phyloP scores from a whole-genome alignment of 2,329 filamentous ascomycete genomes.

The Colletotrichum australisinense region DNA sequence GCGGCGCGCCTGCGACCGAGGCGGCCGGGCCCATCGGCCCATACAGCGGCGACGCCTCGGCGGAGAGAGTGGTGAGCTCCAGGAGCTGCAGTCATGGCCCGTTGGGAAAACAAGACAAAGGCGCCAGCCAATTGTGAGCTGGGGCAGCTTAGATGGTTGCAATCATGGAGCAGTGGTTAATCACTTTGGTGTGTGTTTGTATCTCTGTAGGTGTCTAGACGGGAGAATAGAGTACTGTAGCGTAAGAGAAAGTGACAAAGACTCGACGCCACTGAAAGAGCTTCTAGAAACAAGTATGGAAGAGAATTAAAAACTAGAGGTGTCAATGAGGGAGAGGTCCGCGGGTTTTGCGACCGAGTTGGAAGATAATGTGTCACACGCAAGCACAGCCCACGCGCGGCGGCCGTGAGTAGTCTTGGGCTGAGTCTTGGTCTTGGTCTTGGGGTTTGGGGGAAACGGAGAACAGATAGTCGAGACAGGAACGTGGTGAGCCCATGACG shows the following conservation, averaged over 20 bases:
- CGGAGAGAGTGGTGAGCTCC: constrained; percentile 29
- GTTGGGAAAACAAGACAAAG: neutral
- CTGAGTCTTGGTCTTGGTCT: too few relatives aligned
- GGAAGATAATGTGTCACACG: constrained; percentile 1
- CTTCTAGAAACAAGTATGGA: constrained; percentile 11
- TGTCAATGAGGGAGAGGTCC: neutral
- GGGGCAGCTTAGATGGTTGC: constrained; percentile 28
- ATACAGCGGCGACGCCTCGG: constrained; percentile 16
- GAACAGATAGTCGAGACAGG: neutral
- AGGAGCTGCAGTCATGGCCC: constrained; percentile 34
- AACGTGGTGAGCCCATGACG: constrained; percentile 22
- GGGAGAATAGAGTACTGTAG: neutral
- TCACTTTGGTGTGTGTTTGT: neutral
- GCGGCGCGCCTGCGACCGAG: constrained; percentile 27
- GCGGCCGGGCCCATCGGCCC: constrained; percentile 29
- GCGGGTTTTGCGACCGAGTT: constrained; percentile 1
- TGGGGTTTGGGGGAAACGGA: neutral
- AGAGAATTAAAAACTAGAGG: neutral
- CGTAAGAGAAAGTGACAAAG: neutral
- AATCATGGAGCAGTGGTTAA: constrained; percentile 22
- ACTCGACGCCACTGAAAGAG: neutral
- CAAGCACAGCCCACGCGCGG: constrained; percentile 2
- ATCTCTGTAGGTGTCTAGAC: neutral
- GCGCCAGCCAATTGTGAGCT: constrained; percentile 35
- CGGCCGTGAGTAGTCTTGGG: neutral